Evolutionary conservation across 2,329 filamentous ascomycete species (phyloP), one percentile per base, ranked within the genome.

Genomic region (Podosphaera aphanis): DNA sequence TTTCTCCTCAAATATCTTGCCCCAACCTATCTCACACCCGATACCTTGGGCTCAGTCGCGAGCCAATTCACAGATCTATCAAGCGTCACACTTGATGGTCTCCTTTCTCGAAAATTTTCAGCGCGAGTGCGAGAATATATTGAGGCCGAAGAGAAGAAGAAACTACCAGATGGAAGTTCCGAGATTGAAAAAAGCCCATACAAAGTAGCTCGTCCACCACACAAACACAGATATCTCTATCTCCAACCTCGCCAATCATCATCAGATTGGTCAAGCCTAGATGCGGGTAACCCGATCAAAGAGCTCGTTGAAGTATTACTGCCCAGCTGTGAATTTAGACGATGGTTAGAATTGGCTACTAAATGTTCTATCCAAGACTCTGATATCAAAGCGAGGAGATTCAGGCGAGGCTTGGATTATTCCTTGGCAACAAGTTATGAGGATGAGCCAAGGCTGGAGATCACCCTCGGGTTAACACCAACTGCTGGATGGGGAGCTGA

Each of bases 181-280:
- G 68, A 70, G 47, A 75, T 80, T 48, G 73, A 78, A 55, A 67
- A 67, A 40, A 64, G 64, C 37, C 63, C 64, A 0, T 90, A 83
- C 82, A 73, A 70, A 49, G 79, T 92, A 7, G 83, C 90, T 5
- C 72, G 74, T 27, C 90, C 90, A 35, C 90, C 90, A 0, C 86
- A 98, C 64, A 98, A 98, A 65, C 85, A 94, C 59, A 82, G 86
- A 13, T 98, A 80, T 60, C 67, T 93, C 2, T 98, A 90, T 62
- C 71, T 83, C 49, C 76, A 84, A 53, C 65, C 63, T 52, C 67
- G 56, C 43, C 62, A 21, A 10, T 63, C 45, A 23, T 19, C 37
- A 42, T 5, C 5, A 29, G 25, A 29, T n/a, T n/a, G n/a, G 25
- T 39, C 44, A 25, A 23, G 47, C 35, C 18, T 47, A 44, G 25